phyloP scores from a whole-genome alignment of 192 early-diverging fungal species.

The Lobulomyces angularis region DNA sequence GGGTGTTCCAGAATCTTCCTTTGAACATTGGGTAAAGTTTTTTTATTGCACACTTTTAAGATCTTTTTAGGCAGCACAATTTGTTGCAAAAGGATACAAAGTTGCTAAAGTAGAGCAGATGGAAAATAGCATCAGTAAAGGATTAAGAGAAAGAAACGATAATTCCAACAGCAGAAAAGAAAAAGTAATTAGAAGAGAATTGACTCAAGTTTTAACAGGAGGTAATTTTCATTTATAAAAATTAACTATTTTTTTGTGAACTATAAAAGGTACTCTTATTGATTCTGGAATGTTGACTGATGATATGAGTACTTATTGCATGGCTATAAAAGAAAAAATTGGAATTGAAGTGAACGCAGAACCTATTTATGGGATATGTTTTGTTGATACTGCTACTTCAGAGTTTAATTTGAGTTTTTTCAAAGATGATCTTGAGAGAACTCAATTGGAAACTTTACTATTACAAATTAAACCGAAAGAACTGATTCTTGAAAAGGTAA shows the following conservation, averaged over 20 bases:
- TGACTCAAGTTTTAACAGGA: conserved; percentile 74
- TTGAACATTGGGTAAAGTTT: conserved; percentile 69
- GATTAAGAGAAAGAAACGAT: conserved; percentile 68
- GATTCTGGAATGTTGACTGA: conserved; percentile 75
- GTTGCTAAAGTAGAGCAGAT: conserved; percentile 96
- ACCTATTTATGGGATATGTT: conserved; percentile 67
- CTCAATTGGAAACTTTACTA: conserved; percentile 83
- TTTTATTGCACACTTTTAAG: conserved; percentile 3
- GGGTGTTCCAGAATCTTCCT: conserved; percentile 86
- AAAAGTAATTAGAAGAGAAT: conserved; percentile 70
- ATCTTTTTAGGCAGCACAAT: conserved; percentile 58
- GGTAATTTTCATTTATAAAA: no score
- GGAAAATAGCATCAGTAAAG: conserved; percentile 87
- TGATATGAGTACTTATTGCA: conserved; percentile 89
- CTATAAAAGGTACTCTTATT: conserved; percentile 78
- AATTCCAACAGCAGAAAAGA: conserved; percentile 40
- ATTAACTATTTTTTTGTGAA: no score
- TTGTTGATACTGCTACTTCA: conserved; percentile 93
- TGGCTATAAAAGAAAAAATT: conserved; percentile 68
- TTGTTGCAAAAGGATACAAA: conserved; percentile 89
- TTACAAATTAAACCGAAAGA: conserved; percentile 87
- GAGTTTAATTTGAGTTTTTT: conserved; percentile 73
- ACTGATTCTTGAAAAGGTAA: conserved; percentile 74
- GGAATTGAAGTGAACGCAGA: conserved; percentile 17
- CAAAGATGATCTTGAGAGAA: conserved; percentile 76